Conservation (phyloP, 129 eudicot genomes). For the Flaveria brownii region DNA sequence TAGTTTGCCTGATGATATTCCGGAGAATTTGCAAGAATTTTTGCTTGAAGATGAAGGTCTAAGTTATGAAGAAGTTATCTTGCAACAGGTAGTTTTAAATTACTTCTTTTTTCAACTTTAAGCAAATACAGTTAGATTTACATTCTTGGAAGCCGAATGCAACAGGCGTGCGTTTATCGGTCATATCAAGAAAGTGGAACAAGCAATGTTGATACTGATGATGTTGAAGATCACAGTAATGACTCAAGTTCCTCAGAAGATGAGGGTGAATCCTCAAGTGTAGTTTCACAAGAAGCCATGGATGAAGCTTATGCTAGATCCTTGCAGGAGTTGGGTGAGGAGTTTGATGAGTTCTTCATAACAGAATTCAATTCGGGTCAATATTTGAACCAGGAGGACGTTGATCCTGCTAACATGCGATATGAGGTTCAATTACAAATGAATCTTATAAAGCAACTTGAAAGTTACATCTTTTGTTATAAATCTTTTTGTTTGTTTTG, state of each 20-base stretch:
- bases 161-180: slow-evolving; percentile 69
- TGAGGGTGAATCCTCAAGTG: slow-evolving; percentile 49
- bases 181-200: slow-evolving; percentile 48
- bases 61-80: slow-evolving; percentile 64
- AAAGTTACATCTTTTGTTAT: not conserved
- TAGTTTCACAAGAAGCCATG: slow-evolving; percentile 49
- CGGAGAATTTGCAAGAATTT: slow-evolving; percentile 51
- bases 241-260: slow-evolving; percentile 33
- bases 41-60: slow-evolving; percentile 56
- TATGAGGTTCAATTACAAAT: slow-evolving; percentile 54
- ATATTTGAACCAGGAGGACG: slow-evolving; percentile 49
- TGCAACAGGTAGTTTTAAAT: slow-evolving; percentile 52
- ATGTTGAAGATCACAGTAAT: slow-evolving; percentile 17
- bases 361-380: slow-evolving; percentile 41
- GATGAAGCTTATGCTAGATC: slow-evolving; percentile 89
- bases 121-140: not conserved
- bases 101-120: not conserved
- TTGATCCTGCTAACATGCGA: slow-evolving; percentile 74
- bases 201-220: slow-evolving; percentile 12
- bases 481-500: not conserved
- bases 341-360: slow-evolving; percentile 45
- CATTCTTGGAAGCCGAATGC: slow-evolving; percentile 2
- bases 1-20: slow-evolving; percentile 52
- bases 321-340: slow-evolving; percentile 71
- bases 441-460: not conserved